Evolutionary conservation across 2,329 filamentous ascomycete species (phyloP).

Genomic region (Allantophomopsis cytisporea): DNA sequence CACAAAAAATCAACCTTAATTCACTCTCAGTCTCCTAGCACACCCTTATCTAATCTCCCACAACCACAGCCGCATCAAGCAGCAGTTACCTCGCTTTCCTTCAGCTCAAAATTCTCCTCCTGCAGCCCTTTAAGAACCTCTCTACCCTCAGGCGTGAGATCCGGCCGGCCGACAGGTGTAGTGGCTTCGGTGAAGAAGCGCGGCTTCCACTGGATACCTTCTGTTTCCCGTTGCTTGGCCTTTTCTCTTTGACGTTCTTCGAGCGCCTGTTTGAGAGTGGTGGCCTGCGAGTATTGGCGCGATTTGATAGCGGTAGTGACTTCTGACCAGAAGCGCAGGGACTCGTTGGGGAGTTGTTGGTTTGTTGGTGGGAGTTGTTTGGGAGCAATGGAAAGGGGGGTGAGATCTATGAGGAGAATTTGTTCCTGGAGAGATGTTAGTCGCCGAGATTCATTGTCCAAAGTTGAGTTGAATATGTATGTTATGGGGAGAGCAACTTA

Average conservation of each 20-base stretch:
- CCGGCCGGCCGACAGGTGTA: constrained; percentile 45
- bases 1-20: too few relatives aligned
- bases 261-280: constrained; percentile 75
- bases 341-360: constrained; percentile 78
- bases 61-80: constrained; percentile 3
- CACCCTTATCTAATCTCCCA: too few relatives aligned
- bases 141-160: constrained; percentile 48
- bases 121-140: constrained; percentile 40
- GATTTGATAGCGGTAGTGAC: constrained; percentile 76
- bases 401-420: constrained; percentile 65
- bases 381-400: constrained; percentile 63
- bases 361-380: constrained; percentile 71
- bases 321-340: constrained; percentile 70
- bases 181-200: constrained; percentile 64
- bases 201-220: constrained; percentile 63
- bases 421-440: constrained; percentile 34
- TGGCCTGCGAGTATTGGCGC: constrained; percentile 77
- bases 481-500: constrained; percentile 27
- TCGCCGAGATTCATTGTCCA: too few relatives aligned
- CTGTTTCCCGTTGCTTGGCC: constrained; percentile 64
- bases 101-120: constrained; percentile 21
- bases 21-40: too few relatives aligned
- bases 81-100: constrained; percentile 11
- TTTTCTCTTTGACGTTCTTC: constrained; percentile 83
- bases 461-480: too few relatives aligned